phyloP scores from a whole-genome alignment of 2,329 filamentous ascomycete species.

The Clarireedia monteithiana region DNA sequence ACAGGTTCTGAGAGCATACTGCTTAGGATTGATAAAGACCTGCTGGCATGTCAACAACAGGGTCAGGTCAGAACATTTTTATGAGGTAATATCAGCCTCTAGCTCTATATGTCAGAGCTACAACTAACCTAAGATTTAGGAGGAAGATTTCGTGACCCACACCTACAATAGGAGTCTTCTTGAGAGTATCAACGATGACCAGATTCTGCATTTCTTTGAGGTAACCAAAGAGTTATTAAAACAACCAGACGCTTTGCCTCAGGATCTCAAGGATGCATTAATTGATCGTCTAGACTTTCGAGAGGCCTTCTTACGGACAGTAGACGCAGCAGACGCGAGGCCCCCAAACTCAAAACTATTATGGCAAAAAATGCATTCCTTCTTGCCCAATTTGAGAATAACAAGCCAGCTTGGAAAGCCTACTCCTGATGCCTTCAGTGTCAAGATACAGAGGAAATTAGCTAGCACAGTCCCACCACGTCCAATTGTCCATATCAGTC shows the following conservation, averaged over 20 bases:
- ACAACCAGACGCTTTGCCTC: conserved; percentile 24
- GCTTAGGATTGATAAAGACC: conserved; percentile 73
- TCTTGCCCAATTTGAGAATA: conserved; percentile 47
- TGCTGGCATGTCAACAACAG: conserved; percentile 72
- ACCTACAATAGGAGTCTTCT: conserved; percentile 78
- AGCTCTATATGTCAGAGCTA: background rate
- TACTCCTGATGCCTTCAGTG: conserved; percentile 76
- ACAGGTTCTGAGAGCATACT: conserved; percentile 73
- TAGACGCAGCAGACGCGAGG: conserved; percentile 44
- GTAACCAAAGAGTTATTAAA: conserved; percentile 28
- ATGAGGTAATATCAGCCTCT: conserved; percentile 54
- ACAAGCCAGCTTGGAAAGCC: conserved; percentile 55
- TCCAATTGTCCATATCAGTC: conserved; percentile 72
- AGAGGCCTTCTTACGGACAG: conserved; percentile 49
- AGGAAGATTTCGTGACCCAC: conserved; percentile 94
- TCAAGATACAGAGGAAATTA: conserved; percentile 82
- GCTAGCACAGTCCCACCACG: conserved; percentile 91
- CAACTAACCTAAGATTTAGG: conserved; percentile 40
- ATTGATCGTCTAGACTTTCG: conserved; percentile 59
- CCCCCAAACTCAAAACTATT: conserved; percentile 33
- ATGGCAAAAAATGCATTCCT: conserved; percentile 32
- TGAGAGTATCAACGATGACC: conserved; percentile 47
- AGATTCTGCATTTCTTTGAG: conserved; percentile 24
- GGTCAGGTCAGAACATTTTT: conserved; percentile 79
- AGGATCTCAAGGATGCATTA: conserved; percentile 45